Conservation (phyloP, 352 stramenopile species). For the Blastocystis sp. region DNA sequence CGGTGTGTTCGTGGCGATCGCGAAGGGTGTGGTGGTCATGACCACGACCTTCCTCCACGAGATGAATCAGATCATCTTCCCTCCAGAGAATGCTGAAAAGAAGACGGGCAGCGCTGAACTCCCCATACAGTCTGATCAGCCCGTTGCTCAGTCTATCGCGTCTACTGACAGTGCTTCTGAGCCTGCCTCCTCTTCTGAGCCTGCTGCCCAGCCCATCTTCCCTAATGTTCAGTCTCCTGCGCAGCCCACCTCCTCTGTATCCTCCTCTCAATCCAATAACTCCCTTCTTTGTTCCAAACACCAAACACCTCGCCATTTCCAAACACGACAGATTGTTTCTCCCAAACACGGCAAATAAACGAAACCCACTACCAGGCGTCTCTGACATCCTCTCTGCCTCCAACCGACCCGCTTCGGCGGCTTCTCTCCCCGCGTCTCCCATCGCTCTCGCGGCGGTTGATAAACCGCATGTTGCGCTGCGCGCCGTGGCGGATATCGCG, state of each 20-base stretch:
- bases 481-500: slow-evolving; percentile 61
- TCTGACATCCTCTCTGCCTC: slow-evolving; percentile 12
- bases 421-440: neutral
- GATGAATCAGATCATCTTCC: neutral
- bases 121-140: too few species aligned
- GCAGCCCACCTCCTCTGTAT: too few species aligned
- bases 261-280: too few species aligned
- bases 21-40: neutral
- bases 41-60: neutral
- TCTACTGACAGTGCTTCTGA: too few species aligned
- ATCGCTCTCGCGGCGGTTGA: neutral
- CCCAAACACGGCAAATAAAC: slow-evolving; percentile 63
- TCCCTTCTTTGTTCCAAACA: neutral
- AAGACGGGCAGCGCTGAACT: too few species aligned
- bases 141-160: too few species aligned
- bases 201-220: too few species aligned
- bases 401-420: slow-evolving; percentile 17
- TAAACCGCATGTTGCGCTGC: neutral
- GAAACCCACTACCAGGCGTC: slow-evolving; percentile 39
- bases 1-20: neutral
- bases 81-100: too few species aligned
- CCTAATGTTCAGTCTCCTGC: too few species aligned
- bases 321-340: slow-evolving; percentile 10
- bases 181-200: too few species aligned
- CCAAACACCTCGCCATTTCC: neutral